phyloP scores from a whole-genome alignment of 306 rosid genomes.

The Castanospermum australe region DNA sequence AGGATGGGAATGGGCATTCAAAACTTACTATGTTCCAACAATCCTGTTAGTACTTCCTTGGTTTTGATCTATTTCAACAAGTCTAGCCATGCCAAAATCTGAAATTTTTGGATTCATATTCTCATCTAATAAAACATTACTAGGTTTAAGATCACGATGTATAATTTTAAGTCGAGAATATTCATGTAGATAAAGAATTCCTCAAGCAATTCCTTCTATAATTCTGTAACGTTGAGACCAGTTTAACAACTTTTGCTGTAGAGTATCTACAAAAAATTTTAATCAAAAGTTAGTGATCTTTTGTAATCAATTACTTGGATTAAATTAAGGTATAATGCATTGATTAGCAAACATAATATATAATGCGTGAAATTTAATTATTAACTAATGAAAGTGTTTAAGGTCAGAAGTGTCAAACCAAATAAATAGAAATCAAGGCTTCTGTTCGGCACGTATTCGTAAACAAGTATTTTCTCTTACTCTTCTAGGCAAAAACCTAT shows the following conservation, averaged over 20 bases:
- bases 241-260: background rate
- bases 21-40: constrained; percentile 62
- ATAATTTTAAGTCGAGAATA: constrained; percentile 51
- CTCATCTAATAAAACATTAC: constrained; percentile 44
- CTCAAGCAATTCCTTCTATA: constrained; percentile 36
- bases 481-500: constrained; percentile 49
- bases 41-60: constrained; percentile 30
- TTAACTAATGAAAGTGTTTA: background rate
- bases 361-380: too few relatives aligned
- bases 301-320: background rate
- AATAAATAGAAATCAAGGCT: constrained; percentile 39
- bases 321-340: background rate
- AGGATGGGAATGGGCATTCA: background rate
- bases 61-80: constrained; percentile 28
- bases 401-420: background rate
- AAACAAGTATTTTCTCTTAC: constrained; percentile 44
- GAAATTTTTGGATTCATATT: constrained; percentile 50
- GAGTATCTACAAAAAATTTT: background rate
- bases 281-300: background rate
- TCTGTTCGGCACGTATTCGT: constrained; percentile 38
- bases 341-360: too few relatives aligned
- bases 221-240: constrained; percentile 38
- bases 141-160: constrained; percentile 54
- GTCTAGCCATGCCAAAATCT: constrained; percentile 57
- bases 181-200: constrained; percentile 53